These are phyloP conservation scores for Penicillium malachiteum DNA, from an alignment of 495 filamentous ascomycete species.

Conservation along the genomic window DNA sequence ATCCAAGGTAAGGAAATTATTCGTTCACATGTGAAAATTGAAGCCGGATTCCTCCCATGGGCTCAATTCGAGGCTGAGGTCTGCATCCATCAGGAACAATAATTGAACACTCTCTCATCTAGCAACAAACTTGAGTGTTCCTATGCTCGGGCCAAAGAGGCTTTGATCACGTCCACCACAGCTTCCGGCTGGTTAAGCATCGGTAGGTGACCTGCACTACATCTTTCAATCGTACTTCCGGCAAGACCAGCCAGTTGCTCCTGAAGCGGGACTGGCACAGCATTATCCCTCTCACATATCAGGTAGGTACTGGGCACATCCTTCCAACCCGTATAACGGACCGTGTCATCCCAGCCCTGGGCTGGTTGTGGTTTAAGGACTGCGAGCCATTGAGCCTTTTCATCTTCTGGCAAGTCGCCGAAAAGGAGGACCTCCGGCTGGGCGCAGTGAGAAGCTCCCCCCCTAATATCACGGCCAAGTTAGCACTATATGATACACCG, in stretches of 20 bases:
- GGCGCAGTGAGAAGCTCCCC: slow-evolving; percentile 4
- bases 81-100: too few species aligned
- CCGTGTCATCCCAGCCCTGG: slow-evolving; percentile 17
- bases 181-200: slow-evolving; percentile 29
- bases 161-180: slow-evolving; percentile 18
- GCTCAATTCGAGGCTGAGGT: too few species aligned
- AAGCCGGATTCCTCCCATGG: too few species aligned
- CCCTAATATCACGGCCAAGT: background rate
- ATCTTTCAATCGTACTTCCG: slow-evolving; percentile 21
- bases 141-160: background rate
- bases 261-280: slow-evolving; percentile 9
- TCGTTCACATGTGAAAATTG: too few species aligned
- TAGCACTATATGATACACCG: background rate
- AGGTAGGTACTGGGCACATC: slow-evolving; percentile 32
- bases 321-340: slow-evolving; percentile 26
- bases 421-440: slow-evolving; percentile 1
- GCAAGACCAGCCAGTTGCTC: slow-evolving; percentile 22
- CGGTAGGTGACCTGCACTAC: slow-evolving; percentile 28
- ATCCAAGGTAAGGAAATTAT: too few species aligned
- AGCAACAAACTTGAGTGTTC: too few species aligned
- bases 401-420: background rate
- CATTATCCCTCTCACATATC: slow-evolving; percentile 27
- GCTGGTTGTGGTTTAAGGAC: background rate
- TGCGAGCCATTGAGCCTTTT: background rate
- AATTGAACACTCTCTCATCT: too few species aligned